A percentile compares a stretch with the other conserved stretches of the same genome.
Evolutionary conservation across 768 basidiomycete species (phyloP).

Genomic region (Sporobolomyces roseus): DNA sequence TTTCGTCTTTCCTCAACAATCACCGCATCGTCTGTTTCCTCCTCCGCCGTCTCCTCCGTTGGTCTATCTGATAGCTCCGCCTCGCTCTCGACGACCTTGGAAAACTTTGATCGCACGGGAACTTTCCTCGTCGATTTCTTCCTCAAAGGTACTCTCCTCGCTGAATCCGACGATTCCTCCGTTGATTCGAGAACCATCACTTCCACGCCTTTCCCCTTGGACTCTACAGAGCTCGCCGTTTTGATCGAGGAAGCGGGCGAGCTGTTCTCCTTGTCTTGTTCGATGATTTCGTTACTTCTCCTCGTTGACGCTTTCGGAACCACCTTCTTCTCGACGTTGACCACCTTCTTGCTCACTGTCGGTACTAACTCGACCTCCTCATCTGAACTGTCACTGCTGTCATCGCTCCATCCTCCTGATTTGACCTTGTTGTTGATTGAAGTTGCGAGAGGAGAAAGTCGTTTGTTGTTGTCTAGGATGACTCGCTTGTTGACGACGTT

Average conservation of each 20-base stretch:
- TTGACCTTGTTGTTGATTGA: conserved; percentile 6
- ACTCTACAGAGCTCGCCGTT: neutral
- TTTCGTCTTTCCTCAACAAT: neutral
- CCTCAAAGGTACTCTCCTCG: neutral
- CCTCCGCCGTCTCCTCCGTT: too few species aligned
- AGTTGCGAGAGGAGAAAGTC: neutral
- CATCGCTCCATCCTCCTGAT: conserved; percentile 17
- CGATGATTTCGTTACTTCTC: neutral
- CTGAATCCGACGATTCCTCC: neutral
- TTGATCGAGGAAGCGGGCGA: neutral
- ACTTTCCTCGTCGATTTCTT: neutral
- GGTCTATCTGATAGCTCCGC: too few species aligned
- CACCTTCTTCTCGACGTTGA: too few species aligned
- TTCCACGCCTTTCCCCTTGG: neutral
- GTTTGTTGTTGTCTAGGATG: neutral
- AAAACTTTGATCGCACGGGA: neutral
- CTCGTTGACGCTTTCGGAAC: too few species aligned
- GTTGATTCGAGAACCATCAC: neutral
- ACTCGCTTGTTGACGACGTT: conserved; percentile 19
- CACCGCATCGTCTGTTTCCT: neutral
- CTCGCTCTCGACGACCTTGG: conserved; percentile 5
- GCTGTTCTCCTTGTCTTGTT: neutral
- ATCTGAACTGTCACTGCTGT: neutral
- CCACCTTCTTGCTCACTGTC: neutral
- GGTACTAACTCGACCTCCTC: neutral